A percentile compares a stretch with the other conserved stretches of the same genome.
Conservation (phyloP, 139 green algal genomes). For the Tetradesmus lagerheimii region DNA sequence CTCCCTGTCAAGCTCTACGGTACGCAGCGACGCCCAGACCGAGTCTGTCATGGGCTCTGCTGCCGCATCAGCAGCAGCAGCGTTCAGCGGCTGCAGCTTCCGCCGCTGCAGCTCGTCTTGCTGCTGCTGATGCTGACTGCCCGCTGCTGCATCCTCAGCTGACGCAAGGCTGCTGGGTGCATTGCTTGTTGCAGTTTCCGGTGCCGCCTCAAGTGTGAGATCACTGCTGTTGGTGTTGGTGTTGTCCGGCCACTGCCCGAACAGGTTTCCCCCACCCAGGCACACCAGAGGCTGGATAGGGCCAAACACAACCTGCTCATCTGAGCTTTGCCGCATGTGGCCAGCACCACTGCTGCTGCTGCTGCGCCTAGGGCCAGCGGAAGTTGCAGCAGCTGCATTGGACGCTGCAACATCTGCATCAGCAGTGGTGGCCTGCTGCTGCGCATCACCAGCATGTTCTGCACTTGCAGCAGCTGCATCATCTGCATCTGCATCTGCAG, state of each 20-base stretch:
- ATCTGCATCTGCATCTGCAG: neutral
- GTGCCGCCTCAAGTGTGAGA: too few relatives aligned
- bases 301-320: slow-evolving; percentile 6
- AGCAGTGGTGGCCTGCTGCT: neutral
- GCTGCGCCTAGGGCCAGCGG: neutral
- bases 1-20: slow-evolving; percentile 4
- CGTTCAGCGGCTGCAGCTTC: neutral
- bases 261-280: neutral
- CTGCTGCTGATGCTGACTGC: slow-evolving; percentile 11
- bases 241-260: neutral
- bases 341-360: neutral
- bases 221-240: neutral
- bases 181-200: neutral
- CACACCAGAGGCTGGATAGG: neutral
- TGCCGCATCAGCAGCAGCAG: neutral
- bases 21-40: slow-evolving; percentile 3
- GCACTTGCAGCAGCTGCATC: neutral
- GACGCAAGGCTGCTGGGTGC: neutral
- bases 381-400: neutral
- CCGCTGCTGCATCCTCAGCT: neutral
- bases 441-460: too few relatives aligned
- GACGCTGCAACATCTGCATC: neutral
- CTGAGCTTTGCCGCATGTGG: slow-evolving; percentile 8
- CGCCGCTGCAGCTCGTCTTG: neutral
- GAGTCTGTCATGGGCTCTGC: slow-evolving; percentile 14